Evolutionary conservation across 2,329 filamentous ascomycete genomes (phyloP), one percentile per base, ranked within the genome.

Genomic region (Xylaria sp.): DNA sequence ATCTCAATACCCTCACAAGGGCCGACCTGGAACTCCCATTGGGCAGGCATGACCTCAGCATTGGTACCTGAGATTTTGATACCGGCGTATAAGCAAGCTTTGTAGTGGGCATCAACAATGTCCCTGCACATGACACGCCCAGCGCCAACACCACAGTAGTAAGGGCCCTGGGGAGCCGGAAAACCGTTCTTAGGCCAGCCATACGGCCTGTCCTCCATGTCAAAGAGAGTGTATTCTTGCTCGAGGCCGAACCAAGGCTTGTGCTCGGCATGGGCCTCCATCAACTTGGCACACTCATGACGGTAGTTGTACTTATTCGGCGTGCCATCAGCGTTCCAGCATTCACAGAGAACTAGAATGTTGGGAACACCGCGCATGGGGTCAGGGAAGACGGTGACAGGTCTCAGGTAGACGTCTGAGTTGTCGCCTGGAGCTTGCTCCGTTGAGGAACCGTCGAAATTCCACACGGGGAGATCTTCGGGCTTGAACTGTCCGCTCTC

Each of bases 291-390:
- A 78, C 90, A 92, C 79, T 98, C 95, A 81, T 97, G 92, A 76
- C 96, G 93, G 90, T 91, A 93, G 92, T 99, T 99, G 92, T 89
- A 98, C 84, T 97, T 94, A 90, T 98, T 99, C 83, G 96, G 96
- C 72, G 90, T 93, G 80, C 94, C 94, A 83, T 97, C 94, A 74
- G 92, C 86, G 80, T 95, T 94, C 92, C 93, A 97, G 83, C 93
- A 97, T 87, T 97, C 95, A 80, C 91, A 89, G 78, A 98, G 92
- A 77, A 98, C 95, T 76, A 97, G 89, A 82, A 97, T 92, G 88
- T 97, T 97, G 83, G 94, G 92, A 69, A 89, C 89, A 71, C 90
- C 88, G 75, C 94, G 92, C 91, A 97, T 95, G 69, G 95, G 95
- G 74, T 97, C 94, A 75, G 93, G 92, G 89, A 89, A 97, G 84